phyloP scores from a whole-genome alignment of 192 early-diverging fungal genomes.

The Mortierella claussenii region DNA sequence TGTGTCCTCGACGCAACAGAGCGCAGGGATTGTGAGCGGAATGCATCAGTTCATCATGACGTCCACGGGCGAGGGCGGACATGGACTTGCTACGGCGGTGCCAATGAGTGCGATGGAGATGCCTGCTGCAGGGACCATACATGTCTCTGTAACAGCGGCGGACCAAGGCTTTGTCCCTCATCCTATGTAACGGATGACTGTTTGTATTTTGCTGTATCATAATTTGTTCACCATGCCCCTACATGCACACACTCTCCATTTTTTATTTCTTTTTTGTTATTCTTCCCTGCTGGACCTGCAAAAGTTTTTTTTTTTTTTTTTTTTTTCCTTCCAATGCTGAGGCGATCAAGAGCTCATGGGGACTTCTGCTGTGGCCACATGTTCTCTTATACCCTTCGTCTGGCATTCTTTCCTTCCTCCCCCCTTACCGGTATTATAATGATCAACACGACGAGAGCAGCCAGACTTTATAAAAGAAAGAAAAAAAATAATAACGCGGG shows the following conservation, averaged over 20 bases:
- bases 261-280: background rate
- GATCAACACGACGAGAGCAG: too few species aligned
- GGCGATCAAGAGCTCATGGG: too few species aligned
- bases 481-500: too few species aligned
- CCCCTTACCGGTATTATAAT: too few species aligned
- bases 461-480: too few species aligned
- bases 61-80: conserved; percentile 5
- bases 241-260: too few species aligned
- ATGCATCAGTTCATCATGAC: background rate
- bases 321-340: background rate
- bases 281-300: background rate
- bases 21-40: background rate
- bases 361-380: too few species aligned
- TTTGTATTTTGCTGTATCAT: background rate
- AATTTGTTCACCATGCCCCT: too few species aligned
- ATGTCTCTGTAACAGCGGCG: background rate
- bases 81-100: background rate
- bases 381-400: too few species aligned
- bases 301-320: background rate
- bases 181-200: background rate
- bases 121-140: background rate
- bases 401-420: too few species aligned
- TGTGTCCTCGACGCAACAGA: background rate
- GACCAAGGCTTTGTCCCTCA: conserved; percentile 9
- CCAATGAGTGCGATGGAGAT: conserved; percentile 12